These are phyloP conservation scores for Penicillium frequentans DNA, from an alignment of 2,329 filamentous ascomycete species.

Conservation along the genomic window DNA sequence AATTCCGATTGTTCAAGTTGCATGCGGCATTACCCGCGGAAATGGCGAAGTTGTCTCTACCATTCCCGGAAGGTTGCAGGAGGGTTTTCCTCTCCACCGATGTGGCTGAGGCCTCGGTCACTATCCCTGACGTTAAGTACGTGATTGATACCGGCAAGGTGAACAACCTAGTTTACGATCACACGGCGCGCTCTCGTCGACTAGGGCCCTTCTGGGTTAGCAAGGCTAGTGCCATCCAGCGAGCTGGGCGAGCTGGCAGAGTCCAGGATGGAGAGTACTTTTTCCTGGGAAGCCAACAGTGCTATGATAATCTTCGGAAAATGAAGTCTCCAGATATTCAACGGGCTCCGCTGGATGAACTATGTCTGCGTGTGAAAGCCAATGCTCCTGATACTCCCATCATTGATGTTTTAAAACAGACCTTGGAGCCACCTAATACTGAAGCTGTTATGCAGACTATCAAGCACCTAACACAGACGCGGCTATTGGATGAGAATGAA, in stretches of 20 bases:
- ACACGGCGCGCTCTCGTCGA: conserved; percentile 37
- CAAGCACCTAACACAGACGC: conserved; percentile 30
- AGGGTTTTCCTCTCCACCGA: conserved; percentile 54
- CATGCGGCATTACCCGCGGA: conserved; percentile 49
- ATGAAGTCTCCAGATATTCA: conserved; percentile 43
- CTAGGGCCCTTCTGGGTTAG: conserved; percentile 49
- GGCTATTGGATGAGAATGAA: conserved; percentile 46
- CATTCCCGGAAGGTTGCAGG: conserved; percentile 41
- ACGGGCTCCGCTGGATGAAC: conserved; percentile 45
- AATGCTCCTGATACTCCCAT: conserved; percentile 41
- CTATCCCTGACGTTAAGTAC: conserved; percentile 53
- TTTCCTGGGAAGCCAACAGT: conserved; percentile 46
- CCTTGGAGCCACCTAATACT: conserved; percentile 47
- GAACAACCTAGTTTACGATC: conserved; percentile 42
- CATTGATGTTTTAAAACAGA: conserved; percentile 42
- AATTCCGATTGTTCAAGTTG: conserved; percentile 47
- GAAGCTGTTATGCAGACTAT: conserved; percentile 41
- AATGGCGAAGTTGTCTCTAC: conserved; percentile 45
- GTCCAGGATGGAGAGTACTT: conserved; percentile 52
- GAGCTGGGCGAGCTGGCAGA: conserved; percentile 52
- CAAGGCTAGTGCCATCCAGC: conserved; percentile 49
- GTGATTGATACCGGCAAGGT: conserved; percentile 52
- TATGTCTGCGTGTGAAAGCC: conserved; percentile 46
- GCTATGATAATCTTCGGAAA: conserved; percentile 33
- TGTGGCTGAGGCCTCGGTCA: conserved; percentile 54